These are phyloP conservation scores for Carnegiea gigantea DNA, from an alignment of 179 eudicot genomes.

Conservation along the genomic window DNA sequence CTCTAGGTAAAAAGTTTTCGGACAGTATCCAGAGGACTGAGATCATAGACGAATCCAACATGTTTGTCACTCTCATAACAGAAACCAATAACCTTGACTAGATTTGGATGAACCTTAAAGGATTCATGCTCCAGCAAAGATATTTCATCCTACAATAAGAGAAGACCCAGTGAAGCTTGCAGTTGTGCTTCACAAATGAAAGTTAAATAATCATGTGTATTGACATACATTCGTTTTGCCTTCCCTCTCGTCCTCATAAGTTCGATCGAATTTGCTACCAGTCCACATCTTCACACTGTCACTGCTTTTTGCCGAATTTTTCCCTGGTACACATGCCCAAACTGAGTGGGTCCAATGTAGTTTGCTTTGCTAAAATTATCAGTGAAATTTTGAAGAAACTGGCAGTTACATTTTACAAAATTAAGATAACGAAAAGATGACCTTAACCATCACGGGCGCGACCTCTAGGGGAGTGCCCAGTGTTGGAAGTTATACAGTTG, in stretches of 20 bases:
- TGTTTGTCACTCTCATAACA: not conserved
- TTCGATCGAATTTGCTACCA: not conserved
- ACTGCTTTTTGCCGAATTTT: not conserved
- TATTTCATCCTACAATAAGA: not conserved
- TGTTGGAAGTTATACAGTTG: too few relatives aligned
- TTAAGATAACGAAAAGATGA: too few relatives aligned
- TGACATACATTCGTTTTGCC: not conserved
- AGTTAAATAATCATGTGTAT: not conserved
- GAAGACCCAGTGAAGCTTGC: too few relatives aligned
- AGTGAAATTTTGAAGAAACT: not conserved
- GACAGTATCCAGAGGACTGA: not conserved
- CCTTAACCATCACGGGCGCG: too few relatives aligned
- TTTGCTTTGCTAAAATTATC: not conserved
- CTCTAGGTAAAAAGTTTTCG: conserved; percentile 15
- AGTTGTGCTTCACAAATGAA: too few relatives aligned
- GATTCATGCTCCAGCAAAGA: not conserved
- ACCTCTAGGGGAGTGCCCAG: not conserved
- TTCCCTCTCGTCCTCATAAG: not conserved
- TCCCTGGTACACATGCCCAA: conserved; percentile 1
- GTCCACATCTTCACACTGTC: conserved; percentile 12
- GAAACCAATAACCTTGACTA: conserved; percentile 9
- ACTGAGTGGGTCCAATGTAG: not conserved
- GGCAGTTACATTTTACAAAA: too few relatives aligned
- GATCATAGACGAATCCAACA: too few relatives aligned
- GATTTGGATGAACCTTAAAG: conserved; percentile 5